phyloP scores from a whole-genome alignment of 768 basidiomycete genomes.

The Termitomyces heimii region DNA sequence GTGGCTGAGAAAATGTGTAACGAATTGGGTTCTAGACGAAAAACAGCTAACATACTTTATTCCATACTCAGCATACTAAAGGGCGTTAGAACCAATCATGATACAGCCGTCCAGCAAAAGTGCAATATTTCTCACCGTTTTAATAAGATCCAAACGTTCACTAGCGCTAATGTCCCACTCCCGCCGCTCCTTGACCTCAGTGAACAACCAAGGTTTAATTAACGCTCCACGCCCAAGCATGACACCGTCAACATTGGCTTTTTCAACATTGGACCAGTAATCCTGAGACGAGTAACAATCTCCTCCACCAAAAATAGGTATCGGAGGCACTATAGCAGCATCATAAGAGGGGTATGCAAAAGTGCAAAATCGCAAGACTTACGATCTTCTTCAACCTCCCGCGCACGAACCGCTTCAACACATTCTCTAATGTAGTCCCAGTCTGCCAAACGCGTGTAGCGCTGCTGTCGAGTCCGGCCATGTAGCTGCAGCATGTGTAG shows the following conservation, averaged over 20 bases:
- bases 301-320: constrained; percentile 97
- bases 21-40: background rate
- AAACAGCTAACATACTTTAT: constrained; percentile 47
- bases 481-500: constrained; percentile 59
- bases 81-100: background rate
- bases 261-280: constrained; percentile 73
- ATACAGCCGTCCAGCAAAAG: background rate
- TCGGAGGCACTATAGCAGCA: constrained; percentile 52
- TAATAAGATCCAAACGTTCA: constrained; percentile 75
- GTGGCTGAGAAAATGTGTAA: constrained; percentile 37
- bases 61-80: constrained; percentile 81
- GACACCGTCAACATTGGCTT: constrained; percentile 86
- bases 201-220: constrained; percentile 96
- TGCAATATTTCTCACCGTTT: constrained; percentile 44
- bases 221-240: constrained; percentile 95
- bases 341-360: background rate
- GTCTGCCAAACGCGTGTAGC: constrained; percentile 89
- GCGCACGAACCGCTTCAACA: constrained; percentile 69
- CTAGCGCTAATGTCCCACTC: constrained; percentile 92
- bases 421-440: constrained; percentile 93
- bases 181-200: constrained; percentile 85
- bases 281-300: constrained; percentile 88
- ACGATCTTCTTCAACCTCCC: constrained; percentile 70
- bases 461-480: constrained; percentile 90
- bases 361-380: constrained; percentile 19